Base-by-base conservation (phyloP, 2,329 filamentous ascomycete genomes). In the Botrytis cinerea region DNA sequence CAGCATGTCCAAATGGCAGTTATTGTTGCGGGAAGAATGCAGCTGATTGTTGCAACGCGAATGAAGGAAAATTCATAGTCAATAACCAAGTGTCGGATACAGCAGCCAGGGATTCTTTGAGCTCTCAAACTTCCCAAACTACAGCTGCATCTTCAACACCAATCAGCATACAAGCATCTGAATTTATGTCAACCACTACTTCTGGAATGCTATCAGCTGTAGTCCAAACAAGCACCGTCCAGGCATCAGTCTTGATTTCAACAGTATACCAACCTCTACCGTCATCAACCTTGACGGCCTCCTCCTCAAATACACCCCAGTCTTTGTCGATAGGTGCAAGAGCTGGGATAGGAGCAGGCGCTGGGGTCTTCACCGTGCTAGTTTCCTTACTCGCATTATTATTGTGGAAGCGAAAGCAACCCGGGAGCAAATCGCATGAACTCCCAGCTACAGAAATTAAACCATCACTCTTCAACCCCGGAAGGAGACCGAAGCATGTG, bases 1-100 rank as follows among this genome's bases (percentile, higher is more conserved):
- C 67, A 7, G 67, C 57, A 18, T 73, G 59, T 35, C n/a, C 59
- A 48, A 32, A 73, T 64, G 67, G 72, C 28, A 71, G 72, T 28
- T 73, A 66, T 64, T 73, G 67, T 10, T 73, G 72, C 16, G 72
- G 72, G 22, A 57, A 32, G 5, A 73, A 73, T 59, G 60, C 46
- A 10, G 32, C 7, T 5, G 68, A 48, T 48, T 73, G 67, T 51
- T 73, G 72, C 28, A 40, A 60, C 18, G 54, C 46, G 4, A 67
- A 67, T 4, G 25, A 60, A 25, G 72, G 67, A 16, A 70, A 71
- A 28, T 71, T 64, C 28, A 64, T 73, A 22, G 72, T 73, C 22
- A 71, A 73, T 12, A 63, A 63, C 45, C 67, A 63, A 59, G 71
- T 73, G 14, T 57, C 71, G 18, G 71, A 73, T 48, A 61, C 40